Evolutionary conservation across 2,329 filamentous ascomycete genomes (phyloP), one percentile per base, ranked within the genome.

Genomic region (Metarhizium anisopliae): DNA sequence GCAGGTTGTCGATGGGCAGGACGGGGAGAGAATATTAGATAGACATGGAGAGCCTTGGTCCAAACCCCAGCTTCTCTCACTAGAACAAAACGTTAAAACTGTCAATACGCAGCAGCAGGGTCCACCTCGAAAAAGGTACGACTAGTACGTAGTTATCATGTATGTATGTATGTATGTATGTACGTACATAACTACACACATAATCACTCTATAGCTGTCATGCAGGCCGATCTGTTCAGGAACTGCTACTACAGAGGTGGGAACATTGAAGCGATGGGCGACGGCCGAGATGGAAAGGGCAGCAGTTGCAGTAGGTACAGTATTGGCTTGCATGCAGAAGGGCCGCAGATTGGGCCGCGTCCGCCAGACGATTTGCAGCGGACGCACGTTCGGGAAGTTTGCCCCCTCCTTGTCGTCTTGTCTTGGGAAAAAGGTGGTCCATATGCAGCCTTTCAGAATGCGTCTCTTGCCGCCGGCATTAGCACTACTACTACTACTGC

Each of bases 391-490:
- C 47, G 59, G 58, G 59, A 60, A 61, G 61, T 61, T 64, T 63
- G 58, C 58, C 57, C 42, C 32, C 51, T 32, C 49, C 25, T 51
- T 47, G 49, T 56, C 47, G 38, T 47, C 42, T 29, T 58, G 51
- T 54, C 54, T 59, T 58, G 59, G 18, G 20, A n/a, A 49, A 35
- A 16, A 6, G 25, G 18, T 30, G 45, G 11, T 30, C 45, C 45
- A 49, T 49, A 49, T 49, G 63, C 61, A 64, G 66, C 71, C 70
- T 73, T 72, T 73, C 69, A 72, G 62, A 64, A 64, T 58, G 65
- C 64, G 62, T 60, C 64, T 68, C 61, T 73, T 72, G 65, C 70
- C 71, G 71, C 71, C 68, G 45, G 45, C 20, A 14, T 49, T 45
- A 20, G 16, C 8, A 45, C 13, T 42, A 25, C 25, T 25, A 3